These are phyloP conservation scores for Begonia fuchsioides DNA, from an alignment of 306 rosid species.

Conservation along the genomic window DNA sequence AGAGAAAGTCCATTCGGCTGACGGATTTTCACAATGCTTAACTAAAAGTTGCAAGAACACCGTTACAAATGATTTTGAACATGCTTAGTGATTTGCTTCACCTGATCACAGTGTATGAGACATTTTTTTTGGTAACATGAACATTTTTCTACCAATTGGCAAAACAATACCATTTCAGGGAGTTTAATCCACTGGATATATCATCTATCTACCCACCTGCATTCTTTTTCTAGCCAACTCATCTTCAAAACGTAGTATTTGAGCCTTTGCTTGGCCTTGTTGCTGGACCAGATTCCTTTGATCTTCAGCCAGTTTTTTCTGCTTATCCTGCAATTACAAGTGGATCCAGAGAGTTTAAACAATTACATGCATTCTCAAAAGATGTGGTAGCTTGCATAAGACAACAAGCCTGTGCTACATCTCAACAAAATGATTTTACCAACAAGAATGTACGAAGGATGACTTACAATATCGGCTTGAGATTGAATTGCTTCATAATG, in stretches of 20 bases:
- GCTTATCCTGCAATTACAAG: slow-evolving; percentile 47
- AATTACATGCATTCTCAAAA: too few relatives aligned
- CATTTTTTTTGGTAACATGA: too few relatives aligned
- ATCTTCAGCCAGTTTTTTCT: slow-evolving; percentile 68
- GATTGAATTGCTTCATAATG: slow-evolving; percentile 60
- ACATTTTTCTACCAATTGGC: background rate
- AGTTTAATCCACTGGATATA: background rate
- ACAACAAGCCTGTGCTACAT: too few relatives aligned
- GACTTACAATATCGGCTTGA: slow-evolving; percentile 59
- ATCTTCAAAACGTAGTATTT: slow-evolving; percentile 63
- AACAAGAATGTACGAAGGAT: background rate
- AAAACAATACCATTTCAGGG: background rate
- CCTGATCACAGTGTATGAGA: too few relatives aligned
- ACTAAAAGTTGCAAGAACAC: too few relatives aligned
- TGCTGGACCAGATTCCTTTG: slow-evolving; percentile 71
- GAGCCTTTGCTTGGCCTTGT: slow-evolving; percentile 79
- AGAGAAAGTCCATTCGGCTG: too few relatives aligned
- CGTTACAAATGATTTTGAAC: too few relatives aligned
- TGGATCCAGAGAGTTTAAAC: too few relatives aligned
- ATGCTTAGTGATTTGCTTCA: too few relatives aligned
- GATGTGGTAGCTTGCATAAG: too few relatives aligned
- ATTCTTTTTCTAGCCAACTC: slow-evolving; percentile 78
- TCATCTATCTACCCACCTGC: slow-evolving; percentile 43
- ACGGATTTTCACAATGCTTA: too few relatives aligned
- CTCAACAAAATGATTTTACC: too few relatives aligned